Conservation (phyloP, 106 monocot genomes). For the Cymbidium sinense region DNA sequence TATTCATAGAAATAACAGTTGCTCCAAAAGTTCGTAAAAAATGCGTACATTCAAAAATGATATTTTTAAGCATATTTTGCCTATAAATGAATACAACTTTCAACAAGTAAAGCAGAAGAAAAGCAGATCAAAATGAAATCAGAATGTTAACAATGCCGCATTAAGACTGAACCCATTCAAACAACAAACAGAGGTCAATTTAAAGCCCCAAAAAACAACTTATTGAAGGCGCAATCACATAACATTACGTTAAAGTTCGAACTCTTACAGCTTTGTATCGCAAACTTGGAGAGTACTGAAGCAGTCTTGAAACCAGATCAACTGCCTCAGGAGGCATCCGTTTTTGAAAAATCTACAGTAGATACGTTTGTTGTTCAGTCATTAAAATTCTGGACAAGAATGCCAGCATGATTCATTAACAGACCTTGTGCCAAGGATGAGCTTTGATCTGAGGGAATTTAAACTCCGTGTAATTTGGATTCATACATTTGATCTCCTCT, state of each 20-base stretch:
- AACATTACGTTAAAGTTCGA: not conserved
- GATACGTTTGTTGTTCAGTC: not conserved
- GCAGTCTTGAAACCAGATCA: no score
- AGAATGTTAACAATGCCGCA: no score
- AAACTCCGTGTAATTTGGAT: conserved; percentile 21
- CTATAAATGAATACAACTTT: not conserved
- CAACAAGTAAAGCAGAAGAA: not conserved
- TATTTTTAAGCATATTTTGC: not conserved
- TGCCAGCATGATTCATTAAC: not conserved
- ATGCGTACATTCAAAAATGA: not conserved
- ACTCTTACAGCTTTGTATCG: conserved; percentile 67
- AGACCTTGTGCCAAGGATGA: no score
- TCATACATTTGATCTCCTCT: conserved; percentile 45
- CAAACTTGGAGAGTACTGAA: conserved; percentile 13
- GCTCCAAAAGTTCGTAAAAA: no score
- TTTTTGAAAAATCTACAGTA: no score
- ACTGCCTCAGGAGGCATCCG: no score
- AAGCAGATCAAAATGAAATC: no score
- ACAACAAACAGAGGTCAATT: not conserved
- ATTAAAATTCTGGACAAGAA: not conserved
- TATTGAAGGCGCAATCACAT: not conserved
- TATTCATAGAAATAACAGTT: no score
- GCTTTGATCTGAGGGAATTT: no score
- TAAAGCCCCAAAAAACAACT: not conserved
- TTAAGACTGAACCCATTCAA: not conserved